Base-by-base conservation (phyloP, 371 early-diverging fungal species). In the Mucor piriformis region DNA sequence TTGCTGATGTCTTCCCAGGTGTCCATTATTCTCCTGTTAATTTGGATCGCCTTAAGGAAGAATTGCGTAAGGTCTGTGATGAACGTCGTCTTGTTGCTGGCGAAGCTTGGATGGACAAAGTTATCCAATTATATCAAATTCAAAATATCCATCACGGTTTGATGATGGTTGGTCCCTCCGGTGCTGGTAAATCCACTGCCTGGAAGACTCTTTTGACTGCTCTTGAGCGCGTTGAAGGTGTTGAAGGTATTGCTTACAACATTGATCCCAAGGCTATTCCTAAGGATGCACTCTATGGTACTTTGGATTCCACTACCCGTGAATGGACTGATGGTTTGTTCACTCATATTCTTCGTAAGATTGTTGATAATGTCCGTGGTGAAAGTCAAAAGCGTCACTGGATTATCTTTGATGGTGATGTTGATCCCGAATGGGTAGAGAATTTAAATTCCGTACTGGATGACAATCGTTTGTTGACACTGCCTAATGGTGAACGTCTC, bases 351-450 rank as follows among this genome's bases (percentile, higher is more conserved):
- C 82, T 99, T 53, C 91, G 99, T 59, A 94, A 95, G 76, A 98
- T 97, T 65, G 87, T 98, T 16, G 96, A 96, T 67, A 95, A 98
- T 52, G 95, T 95, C n/a, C 91, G 97, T 71, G 98, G 98, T 57
- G 98, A 99, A 79, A 89, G 89, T 56, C 59, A 81, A 34, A 92
- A 90, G 67, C 89, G 97, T 16, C 97, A 97, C 69, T 99, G 99
- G 99, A 98, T 99, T 63, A 89, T 99, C 29, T 99, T 99, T 77
- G 99, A 99, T 77, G 98, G 99, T 66, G 98, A 97, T 81, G 96
- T 99, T 29, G 98, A 99, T 80, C 98, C 99, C 15, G 96, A 96
- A 68, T 99, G 99, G 99, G 97, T 99, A 40, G 99, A 99, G 77
- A 99, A 99, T 74, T 88, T 99, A 67, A 99, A 99, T 81, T 92